phyloP scores from a whole-genome alignment of 805 yeast species.

The Monosporozyma siamensis region DNA sequence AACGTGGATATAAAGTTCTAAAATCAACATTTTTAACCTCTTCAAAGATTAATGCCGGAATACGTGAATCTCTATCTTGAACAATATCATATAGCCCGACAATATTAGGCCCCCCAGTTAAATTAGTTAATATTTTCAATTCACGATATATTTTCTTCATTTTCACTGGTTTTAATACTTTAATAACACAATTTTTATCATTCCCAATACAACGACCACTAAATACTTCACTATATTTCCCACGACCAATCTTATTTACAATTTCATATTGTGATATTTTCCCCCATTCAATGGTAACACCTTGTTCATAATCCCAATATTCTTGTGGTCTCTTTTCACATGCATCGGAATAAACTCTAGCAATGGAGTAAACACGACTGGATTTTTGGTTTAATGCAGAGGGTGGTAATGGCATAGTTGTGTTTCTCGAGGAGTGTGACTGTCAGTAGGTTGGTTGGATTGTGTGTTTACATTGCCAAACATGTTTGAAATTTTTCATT shows the following conservation, averaged over 20 bases:
- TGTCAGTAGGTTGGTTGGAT: too few relatives aligned
- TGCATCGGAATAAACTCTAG: slow-evolving; percentile 67
- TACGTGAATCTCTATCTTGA: slow-evolving; percentile 66
- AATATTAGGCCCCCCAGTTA: slow-evolving; percentile 51
- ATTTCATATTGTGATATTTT: slow-evolving; percentile 57
- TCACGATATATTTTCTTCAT: slow-evolving; percentile 86
- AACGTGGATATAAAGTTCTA: slow-evolving; percentile 69
- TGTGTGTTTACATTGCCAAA: too few relatives aligned
- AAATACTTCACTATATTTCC: slow-evolving; percentile 92
- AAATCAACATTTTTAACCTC: slow-evolving; percentile 76
- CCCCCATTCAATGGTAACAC: slow-evolving; percentile 54
- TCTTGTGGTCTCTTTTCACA: slow-evolving; percentile 56
- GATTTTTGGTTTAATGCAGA: slow-evolving; percentile 29
- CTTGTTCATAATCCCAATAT: slow-evolving; percentile 86
- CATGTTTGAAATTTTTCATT: too few relatives aligned
- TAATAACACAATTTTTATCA: slow-evolving; percentile 64
- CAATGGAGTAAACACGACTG: slow-evolving; percentile 40
- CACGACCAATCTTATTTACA: slow-evolving; percentile 77
- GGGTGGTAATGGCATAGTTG: slow-evolving; percentile 27
- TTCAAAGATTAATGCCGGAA: slow-evolving; percentile 84
- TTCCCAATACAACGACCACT: slow-evolving; percentile 65
- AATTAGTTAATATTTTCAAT: slow-evolving; percentile 74
- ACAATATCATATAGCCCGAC: slow-evolving; percentile 72
- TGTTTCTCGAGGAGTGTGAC: too few relatives aligned
- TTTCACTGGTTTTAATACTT: slow-evolving; percentile 87